Base-by-base conservation (phyloP, 2,329 filamentous ascomycete species). In the Lasiodiplodia citricola region DNA sequence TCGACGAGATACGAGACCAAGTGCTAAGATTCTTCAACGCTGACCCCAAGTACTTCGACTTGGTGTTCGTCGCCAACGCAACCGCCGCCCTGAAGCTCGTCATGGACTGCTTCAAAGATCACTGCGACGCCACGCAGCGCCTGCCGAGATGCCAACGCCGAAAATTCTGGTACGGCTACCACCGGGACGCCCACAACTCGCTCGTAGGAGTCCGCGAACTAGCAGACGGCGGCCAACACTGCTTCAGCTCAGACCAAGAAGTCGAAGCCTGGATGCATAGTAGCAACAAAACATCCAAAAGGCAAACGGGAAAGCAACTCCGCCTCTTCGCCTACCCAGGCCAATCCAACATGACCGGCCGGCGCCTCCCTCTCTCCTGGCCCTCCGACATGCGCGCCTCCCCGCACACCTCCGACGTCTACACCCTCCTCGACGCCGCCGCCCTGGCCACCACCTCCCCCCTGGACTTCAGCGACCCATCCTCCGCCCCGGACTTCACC, bases 321-420 rank as follows among this genome's bases (percentile, higher is more conserved):
- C 89, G 65, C 50, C 78, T 92, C 1, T 93, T 98, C 77, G 92
- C 93, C 31, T 97, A 93, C 77, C 92, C 94, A 8, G 94, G 90
- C 2, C 95, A 98, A 77, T 97, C 94, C 47, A 97, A 97, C 76
- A 92, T 97, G 91, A 91, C 95, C 71, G 95, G 95, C 4, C 87
- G 86, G 21, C 88, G 92, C 65, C 85, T 93, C 69, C 92, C 94
- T 7, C 77, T 93, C 16, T 79, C 83, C 2, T 97, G 94, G 94
- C 84, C 86, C 52, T 75, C 79, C 58, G 74, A 80, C 2, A 47
- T 83, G 87, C 71, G 2, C 66, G 67, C 41, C 52, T 66, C 52
- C 41, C 70, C 68, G 38, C 74, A 71, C 44, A 74, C 67, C 67
- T 6, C 47, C 76, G 74, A 75, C 66, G 79, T 84, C 2, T 94